A percentile compares a stretch with the other conserved stretches of the same genome.
These are phyloP conservation scores for Caloboletus inedulis DNA, from an alignment of 1,284 basidiomycete genomes.

Conservation along the genomic window DNA sequence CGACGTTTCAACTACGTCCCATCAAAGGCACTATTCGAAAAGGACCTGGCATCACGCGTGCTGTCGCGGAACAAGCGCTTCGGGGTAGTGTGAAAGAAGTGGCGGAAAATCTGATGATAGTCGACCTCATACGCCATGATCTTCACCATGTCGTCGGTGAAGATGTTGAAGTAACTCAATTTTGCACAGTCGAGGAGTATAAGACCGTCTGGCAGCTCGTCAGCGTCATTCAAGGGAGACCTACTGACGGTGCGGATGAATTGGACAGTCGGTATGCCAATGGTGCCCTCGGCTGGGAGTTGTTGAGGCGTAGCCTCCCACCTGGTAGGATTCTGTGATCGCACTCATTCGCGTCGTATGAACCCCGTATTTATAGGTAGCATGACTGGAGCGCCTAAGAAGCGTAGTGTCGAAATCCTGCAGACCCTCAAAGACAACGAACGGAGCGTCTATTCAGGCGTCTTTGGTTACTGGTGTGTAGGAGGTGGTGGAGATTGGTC, in stretches of 20 bases:
- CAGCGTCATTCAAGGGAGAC: slow-evolving; percentile 81
- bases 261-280: slow-evolving; percentile 32
- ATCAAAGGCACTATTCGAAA: slow-evolving; percentile 92
- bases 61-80: slow-evolving; percentile 62
- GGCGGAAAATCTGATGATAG: slow-evolving; percentile 98
- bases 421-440: slow-evolving; percentile 74
- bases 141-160: slow-evolving; percentile 75
- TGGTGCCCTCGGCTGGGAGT: slow-evolving; percentile 69
- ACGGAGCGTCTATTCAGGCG: slow-evolving; percentile 89
- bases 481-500: slow-evolving; percentile 91
- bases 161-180: slow-evolving; percentile 78
- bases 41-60: slow-evolving; percentile 57
- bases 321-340: slow-evolving; percentile 57
- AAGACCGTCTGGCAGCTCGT: slow-evolving; percentile 96
- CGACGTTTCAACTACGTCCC: slow-evolving; percentile 82
- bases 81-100: slow-evolving; percentile 85
- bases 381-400: slow-evolving; percentile 98
- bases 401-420: slow-evolving; percentile 88
- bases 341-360: neutral
- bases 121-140: slow-evolving; percentile 94
- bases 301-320: slow-evolving; percentile 78
- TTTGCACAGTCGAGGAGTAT: slow-evolving; percentile 91
- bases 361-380: slow-evolving; percentile 56
- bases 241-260: slow-evolving; percentile 32
- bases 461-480: slow-evolving; percentile 90